Conservation (phyloP, 345 rosid species). For the Rhodamnia rubescens region DNA sequence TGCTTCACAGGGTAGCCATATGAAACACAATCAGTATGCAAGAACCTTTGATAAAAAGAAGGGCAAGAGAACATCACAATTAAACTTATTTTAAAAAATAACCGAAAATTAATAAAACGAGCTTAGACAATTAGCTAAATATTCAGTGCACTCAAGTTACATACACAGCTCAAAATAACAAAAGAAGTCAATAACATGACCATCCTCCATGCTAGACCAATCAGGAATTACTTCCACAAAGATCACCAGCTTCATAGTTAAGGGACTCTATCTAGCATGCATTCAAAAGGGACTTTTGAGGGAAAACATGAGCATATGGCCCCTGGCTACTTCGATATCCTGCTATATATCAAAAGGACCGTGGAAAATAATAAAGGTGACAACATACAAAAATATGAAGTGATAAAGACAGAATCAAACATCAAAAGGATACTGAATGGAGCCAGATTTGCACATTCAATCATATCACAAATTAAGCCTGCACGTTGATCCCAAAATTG, state of each 20-base stretch:
- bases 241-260: not conserved
- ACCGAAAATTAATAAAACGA: not conserved
- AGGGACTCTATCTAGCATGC: not conserved
- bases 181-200: not conserved
- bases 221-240: not conserved
- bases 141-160: not conserved
- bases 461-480: not conserved
- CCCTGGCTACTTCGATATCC: not conserved
- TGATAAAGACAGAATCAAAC: not conserved
- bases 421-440: not conserved
- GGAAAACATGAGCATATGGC: not conserved
- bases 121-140: not conserved
- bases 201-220: not conserved
- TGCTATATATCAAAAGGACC: not conserved
- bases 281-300: not conserved
- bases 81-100: not conserved
- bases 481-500: not conserved
- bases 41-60: not conserved
- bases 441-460: not conserved
- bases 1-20: slow-evolving; percentile 32
- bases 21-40: not conserved
- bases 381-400: not conserved
- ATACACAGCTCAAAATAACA: not conserved
- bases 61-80: not conserved
- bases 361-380: not conserved